Evolutionary conservation across 495 filamentous ascomycete genomes (phyloP).

Genomic region (Penicillium psychrofluorescens): DNA sequence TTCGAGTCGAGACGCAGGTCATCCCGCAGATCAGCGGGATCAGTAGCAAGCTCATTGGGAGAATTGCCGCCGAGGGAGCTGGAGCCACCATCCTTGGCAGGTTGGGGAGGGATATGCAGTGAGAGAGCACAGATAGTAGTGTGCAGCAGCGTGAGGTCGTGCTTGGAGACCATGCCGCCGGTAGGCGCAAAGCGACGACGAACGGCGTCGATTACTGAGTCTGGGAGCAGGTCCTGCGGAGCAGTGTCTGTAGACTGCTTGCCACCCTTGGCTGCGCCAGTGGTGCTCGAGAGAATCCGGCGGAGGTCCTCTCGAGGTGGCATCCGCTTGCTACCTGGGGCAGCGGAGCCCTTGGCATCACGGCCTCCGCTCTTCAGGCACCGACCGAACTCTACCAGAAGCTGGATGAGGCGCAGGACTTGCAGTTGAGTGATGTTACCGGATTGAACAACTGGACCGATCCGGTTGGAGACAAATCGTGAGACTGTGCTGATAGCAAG

Average conservation of each 20-base stretch:
- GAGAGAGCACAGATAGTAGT: constrained; percentile 63
- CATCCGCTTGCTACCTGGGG: constrained; percentile 32
- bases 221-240: constrained; percentile 33
- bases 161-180: constrained; percentile 49
- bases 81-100: constrained; percentile 35
- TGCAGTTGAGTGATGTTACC: constrained; percentile 51
- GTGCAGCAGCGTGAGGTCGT: constrained; percentile 56
- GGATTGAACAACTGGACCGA: constrained; percentile 47
- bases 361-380: constrained; percentile 26
- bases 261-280: constrained; percentile 8
- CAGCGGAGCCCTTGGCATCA: constrained; percentile 15
- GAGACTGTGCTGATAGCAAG: constrained; percentile 48
- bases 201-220: constrained; percentile 59
- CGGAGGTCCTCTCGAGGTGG: constrained; percentile 35
- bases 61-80: constrained; percentile 43
- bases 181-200: constrained; percentile 60
- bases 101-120: constrained; percentile 41
- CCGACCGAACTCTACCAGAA: constrained; percentile 57
- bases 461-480: constrained; percentile 59
- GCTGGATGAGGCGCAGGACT: constrained; percentile 51
- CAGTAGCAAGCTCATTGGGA: constrained; percentile 70
- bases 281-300: constrained; percentile 29
- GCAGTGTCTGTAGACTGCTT: constrained; percentile 5
- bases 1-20: constrained; percentile 71
- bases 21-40: constrained; percentile 65